Conservation (phyloP, 1,284 basidiomycete species). For the Tilletia setariae region DNA sequence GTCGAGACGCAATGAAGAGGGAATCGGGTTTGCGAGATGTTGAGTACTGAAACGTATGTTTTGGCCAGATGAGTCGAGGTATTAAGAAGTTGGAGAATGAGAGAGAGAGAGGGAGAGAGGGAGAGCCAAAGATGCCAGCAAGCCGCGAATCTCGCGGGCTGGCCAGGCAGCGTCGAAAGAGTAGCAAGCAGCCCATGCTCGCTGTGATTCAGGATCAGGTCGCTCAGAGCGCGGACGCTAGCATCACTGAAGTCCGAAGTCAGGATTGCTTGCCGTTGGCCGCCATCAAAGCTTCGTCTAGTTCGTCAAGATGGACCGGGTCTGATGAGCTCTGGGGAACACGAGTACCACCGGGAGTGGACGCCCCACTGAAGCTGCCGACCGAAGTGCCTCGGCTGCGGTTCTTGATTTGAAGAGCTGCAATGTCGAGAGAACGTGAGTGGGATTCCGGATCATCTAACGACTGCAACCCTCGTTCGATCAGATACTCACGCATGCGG, state of each 20-base stretch:
- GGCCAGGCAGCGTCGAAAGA: not conserved
- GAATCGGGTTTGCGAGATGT: not conserved
- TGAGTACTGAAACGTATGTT: not conserved
- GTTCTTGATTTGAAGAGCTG: conserved; percentile 40
- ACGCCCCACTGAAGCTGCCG: conserved; percentile 43
- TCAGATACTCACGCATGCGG: conserved; percentile 54
- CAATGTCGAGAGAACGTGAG: not conserved
- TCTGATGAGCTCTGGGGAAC: no score
- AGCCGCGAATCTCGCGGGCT: not conserved
- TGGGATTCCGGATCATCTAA: not conserved
- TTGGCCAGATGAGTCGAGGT: not conserved
- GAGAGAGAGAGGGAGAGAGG: conserved; percentile 1
- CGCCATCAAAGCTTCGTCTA: conserved; percentile 39
- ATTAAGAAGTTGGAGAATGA: not conserved
- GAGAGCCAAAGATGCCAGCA: not conserved
- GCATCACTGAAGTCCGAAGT: no score
- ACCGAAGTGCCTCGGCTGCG: conserved; percentile 39
- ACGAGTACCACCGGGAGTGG: conserved; percentile 39
- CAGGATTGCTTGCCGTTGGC: not conserved
- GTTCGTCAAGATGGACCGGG: conserved; percentile 35
- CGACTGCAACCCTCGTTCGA: not conserved
- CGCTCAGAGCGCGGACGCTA: no score
- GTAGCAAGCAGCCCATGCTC: no score
- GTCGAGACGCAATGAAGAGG: no score
- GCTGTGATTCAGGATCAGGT: no score